These are phyloP conservation scores for Chrysosporium queenslandicum DNA, from an alignment of 2,329 filamentous ascomycete genomes.

Conservation along the genomic window DNA sequence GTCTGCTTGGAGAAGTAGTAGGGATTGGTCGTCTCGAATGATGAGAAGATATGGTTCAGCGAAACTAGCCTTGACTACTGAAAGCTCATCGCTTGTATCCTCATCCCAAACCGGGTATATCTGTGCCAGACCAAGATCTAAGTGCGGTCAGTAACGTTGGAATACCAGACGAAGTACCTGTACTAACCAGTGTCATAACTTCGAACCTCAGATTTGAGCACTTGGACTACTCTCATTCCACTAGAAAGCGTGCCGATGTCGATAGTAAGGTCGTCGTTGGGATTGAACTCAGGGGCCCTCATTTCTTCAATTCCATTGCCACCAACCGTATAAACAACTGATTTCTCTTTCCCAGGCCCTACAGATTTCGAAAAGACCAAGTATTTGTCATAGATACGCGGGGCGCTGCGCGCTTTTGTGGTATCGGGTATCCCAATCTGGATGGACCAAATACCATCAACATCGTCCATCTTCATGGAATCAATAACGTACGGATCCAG, in stretches of 20 bases:
- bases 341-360: conserved; percentile 60
- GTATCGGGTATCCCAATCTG: conserved; percentile 40
- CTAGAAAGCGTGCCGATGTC: conserved; percentile 76
- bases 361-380: conserved; percentile 68
- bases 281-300: conserved; percentile 80
- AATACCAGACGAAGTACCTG: not conserved
- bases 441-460: conserved; percentile 73
- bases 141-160: conserved; percentile 6
- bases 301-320: conserved; percentile 63
- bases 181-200: conserved; percentile 78
- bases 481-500: conserved; percentile 64
- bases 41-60: conserved; percentile 77
- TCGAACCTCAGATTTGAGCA: conserved; percentile 74
- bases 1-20: conserved; percentile 70
- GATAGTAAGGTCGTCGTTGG: conserved; percentile 74
- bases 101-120: conserved; percentile 91
- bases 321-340: conserved; percentile 67
- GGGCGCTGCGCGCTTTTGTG: conserved; percentile 36
- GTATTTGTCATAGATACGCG: conserved; percentile 59
- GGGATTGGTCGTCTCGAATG: conserved; percentile 70
- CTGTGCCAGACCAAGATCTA: conserved; percentile 76
- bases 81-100: conserved; percentile 67
- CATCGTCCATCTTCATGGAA: conserved; percentile 61
- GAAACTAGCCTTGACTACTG: conserved; percentile 71
- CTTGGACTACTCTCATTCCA: conserved; percentile 73